phyloP scores from a whole-genome alignment of 2,329 filamentous ascomycete genomes.

The Xylaria sp. region DNA sequence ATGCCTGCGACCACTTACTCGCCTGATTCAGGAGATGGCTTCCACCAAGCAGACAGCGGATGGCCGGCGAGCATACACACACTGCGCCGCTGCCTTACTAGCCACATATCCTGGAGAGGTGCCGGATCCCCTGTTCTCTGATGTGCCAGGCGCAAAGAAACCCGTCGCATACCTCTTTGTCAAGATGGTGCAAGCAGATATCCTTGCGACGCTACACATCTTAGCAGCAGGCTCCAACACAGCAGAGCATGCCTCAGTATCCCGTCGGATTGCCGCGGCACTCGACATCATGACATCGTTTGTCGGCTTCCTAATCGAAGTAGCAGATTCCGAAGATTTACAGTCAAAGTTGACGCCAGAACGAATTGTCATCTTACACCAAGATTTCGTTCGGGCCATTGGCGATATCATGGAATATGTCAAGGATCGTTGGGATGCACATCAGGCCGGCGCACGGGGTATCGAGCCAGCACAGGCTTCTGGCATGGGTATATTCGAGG shows the following conservation, averaged over 20 bases:
- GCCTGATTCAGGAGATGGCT: slow-evolving; percentile 49
- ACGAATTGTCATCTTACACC: slow-evolving; percentile 47
- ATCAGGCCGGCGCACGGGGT: slow-evolving; percentile 35
- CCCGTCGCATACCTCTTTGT: slow-evolving; percentile 58
- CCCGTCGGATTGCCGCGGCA: slow-evolving; percentile 52
- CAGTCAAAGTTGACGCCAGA: slow-evolving; percentile 46
- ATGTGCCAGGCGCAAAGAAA: slow-evolving; percentile 40
- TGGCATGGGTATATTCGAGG: slow-evolving; percentile 52
- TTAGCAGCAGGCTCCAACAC: slow-evolving; percentile 55
- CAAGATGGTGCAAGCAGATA: slow-evolving; percentile 60
- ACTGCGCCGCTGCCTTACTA: slow-evolving; percentile 53
- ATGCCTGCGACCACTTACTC: slow-evolving; percentile 48
- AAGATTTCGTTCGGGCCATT: slow-evolving; percentile 48
- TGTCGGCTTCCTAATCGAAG: slow-evolving; percentile 51
- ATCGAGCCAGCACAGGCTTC: slow-evolving; percentile 41
- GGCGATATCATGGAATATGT: slow-evolving; percentile 63
- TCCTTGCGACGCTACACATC: slow-evolving; percentile 57
- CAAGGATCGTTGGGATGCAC: slow-evolving; percentile 63
- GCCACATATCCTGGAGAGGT: slow-evolving; percentile 47
- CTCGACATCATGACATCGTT: slow-evolving; percentile 60
- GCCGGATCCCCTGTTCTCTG: slow-evolving; percentile 48
- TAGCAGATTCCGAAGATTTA: slow-evolving; percentile 40
- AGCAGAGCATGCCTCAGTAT: slow-evolving; percentile 45
- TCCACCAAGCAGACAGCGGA: slow-evolving; percentile 49
- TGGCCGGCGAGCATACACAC: slow-evolving; percentile 54